These are phyloP conservation scores for Penicillium sp. DNA, from an alignment of 2,329 filamentous ascomycete genomes.

Conservation along the genomic window DNA sequence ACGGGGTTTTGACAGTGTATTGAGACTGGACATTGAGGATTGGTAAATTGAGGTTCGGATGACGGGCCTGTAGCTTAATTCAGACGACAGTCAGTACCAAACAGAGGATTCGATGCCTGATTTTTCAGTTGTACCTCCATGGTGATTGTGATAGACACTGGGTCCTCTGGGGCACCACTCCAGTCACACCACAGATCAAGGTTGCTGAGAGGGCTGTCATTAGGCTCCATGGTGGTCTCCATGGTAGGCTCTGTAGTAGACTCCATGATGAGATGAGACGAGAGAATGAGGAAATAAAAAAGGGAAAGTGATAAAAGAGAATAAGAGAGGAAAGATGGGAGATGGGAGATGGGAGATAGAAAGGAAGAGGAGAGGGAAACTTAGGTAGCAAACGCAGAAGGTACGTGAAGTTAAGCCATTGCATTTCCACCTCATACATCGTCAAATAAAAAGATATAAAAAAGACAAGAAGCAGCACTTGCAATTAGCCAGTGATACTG, in stretches of 20 bases:
- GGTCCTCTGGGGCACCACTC: constrained; percentile 26
- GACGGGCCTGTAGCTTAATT: constrained; percentile 20
- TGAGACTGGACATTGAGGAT: constrained; percentile 20
- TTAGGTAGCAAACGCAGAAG: constrained; percentile 4
- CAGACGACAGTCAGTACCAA: not conserved
- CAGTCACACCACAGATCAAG: constrained; percentile 34
- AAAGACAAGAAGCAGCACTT: constrained; percentile 2
- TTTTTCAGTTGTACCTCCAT: constrained; percentile 28
- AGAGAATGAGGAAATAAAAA: not conserved
- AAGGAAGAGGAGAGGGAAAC: not conserved
- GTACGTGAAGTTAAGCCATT: constrained; percentile 2
- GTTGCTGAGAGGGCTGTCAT: constrained; percentile 22
- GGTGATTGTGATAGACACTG: constrained; percentile 26
- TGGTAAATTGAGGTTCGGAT: constrained; percentile 21
- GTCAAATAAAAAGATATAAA: constrained; percentile 7
- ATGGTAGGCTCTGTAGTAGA: not conserved
- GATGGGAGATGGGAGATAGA: not conserved
- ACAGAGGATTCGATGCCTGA: not conserved
- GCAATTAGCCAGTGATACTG: constrained; percentile 11
- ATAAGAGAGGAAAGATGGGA: not conserved
- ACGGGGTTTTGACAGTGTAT: not conserved
- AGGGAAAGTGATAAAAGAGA: not conserved
- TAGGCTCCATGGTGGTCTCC: constrained; percentile 7
- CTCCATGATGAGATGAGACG: not conserved
- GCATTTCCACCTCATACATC: constrained; percentile 6